Evolutionary conservation across 140 eudicot species (phyloP), one percentile per base, ranked within the genome.

Genomic region (Cichorium intybus): DNA sequence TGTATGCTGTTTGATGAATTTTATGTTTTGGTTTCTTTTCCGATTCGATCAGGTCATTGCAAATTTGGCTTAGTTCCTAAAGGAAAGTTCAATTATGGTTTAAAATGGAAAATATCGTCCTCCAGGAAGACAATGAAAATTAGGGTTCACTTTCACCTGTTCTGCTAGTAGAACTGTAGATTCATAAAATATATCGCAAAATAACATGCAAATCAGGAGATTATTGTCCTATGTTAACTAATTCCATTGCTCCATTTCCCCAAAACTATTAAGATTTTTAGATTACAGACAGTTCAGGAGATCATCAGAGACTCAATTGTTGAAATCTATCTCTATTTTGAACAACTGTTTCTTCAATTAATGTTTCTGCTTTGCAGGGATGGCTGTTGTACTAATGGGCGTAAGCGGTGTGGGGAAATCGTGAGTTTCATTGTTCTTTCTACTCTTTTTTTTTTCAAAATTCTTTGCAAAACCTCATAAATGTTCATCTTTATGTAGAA

Each of bases 371-470:
- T 28, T 66, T 62, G 46, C 84, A 87, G 97, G 87, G 62, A 58
- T 41, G 2, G 95, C 87, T 67, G 39, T 88, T 63, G 95, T 92
- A 8, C 54, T 92, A 35, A 87, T 92, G 96, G 98, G 98, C 27
- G 98, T 88, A 43, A 82, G 93, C 37, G 98, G 98, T 31, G 86
- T 95, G 24, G 98, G 98, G 57, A 92, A 92, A 83, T 75, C 98
- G 95, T 92, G 62, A 88, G 96, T 77, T 33, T 66, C 43, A n/a
- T 24, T 51, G 23, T 33, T n/a, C 21, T 11, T 17, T n/a, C n/a
- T 21, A 9, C 21, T 16, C 11, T 12, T 15, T 5, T 11, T 3
- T 1, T 21, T 10, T 11, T 12, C n/a, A 1, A 64, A 12, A 5
- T 39, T 24, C 21, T 56, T 69, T 57, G 31, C 16, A 24, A 24